A percentile compares a stretch with the other conserved stretches of the same genome.
These are phyloP conservation scores for Saccharum officinarum DNA, from an alignment of 176 grass and related monocot species.

Conservation along the genomic window DNA sequence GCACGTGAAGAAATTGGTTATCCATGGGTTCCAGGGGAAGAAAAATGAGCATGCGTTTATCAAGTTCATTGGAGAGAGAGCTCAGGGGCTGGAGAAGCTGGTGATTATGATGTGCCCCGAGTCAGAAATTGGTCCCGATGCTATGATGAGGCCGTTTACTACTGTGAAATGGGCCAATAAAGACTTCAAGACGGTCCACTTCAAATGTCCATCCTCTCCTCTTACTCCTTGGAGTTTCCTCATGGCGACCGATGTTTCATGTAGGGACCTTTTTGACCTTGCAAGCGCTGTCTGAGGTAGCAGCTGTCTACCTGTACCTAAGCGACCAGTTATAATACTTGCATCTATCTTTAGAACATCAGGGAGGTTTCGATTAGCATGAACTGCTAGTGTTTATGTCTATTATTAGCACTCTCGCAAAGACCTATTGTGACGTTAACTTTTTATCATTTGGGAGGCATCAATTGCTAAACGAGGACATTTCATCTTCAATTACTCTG, in stretches of 20 bases:
- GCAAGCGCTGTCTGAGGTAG: background rate
- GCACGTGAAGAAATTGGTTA: background rate
- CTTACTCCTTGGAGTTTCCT: background rate
- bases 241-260: background rate
- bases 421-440: background rate
- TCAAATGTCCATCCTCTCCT: background rate
- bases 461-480: background rate
- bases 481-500: background rate
- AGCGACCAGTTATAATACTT: background rate
- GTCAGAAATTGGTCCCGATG: background rate
- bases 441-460: background rate
- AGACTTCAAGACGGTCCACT: background rate
- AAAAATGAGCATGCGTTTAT: background rate
- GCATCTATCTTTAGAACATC: background rate
- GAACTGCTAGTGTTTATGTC: background rate
- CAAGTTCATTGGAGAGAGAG: background rate
- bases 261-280: slow-evolving; percentile 17
- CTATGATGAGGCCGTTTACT: background rate
- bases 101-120: background rate
- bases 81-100: background rate
- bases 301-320: background rate
- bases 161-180: background rate
- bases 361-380: background rate
- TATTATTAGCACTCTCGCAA: background rate
- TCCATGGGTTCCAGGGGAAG: background rate